These are phyloP conservation scores for Pyricularia grisea DNA, from an alignment of 2,329 filamentous ascomycete species.

Conservation along the genomic window DNA sequence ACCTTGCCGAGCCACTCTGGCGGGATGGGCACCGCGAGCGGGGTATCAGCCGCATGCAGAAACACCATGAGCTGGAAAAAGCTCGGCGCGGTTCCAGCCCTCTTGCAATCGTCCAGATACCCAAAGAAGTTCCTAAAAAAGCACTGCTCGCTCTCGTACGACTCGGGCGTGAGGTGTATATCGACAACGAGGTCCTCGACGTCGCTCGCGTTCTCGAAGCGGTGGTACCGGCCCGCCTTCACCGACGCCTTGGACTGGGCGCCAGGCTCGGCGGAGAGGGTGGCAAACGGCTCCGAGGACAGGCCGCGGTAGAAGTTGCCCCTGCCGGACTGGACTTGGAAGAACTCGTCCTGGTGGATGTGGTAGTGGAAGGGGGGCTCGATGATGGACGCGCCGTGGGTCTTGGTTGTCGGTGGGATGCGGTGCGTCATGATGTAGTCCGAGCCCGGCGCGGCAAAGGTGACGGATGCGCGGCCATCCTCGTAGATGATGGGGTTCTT, in stretches of 20 bases:
- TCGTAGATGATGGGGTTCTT: slow-evolving; percentile 7
- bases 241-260: not conserved
- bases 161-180: slow-evolving; percentile 8
- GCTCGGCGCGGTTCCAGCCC: slow-evolving; percentile 8
- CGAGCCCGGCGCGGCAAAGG: slow-evolving; percentile 6
- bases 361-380: slow-evolving; percentile 14
- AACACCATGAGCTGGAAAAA: slow-evolving; percentile 15
- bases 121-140: slow-evolving; percentile 15
- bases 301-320: slow-evolving; percentile 11
- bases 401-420: slow-evolving; percentile 2
- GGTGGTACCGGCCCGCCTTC: slow-evolving; percentile 6
- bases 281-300: not conserved
- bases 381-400: slow-evolving; percentile 4
- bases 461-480: slow-evolving; percentile 5
- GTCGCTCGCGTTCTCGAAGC: slow-evolving; percentile 8
- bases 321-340: slow-evolving; percentile 10
- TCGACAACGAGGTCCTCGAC: slow-evolving; percentile 7
- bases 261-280: slow-evolving; percentile 3
- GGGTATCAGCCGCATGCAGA: slow-evolving; percentile 3
- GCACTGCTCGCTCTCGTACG: slow-evolving; percentile 12
- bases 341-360: slow-evolving; percentile 13
- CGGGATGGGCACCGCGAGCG: not conserved
- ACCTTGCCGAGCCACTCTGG: not conserved
- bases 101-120: slow-evolving; percentile 14
- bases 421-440: slow-evolving; percentile 8